Conservation (phyloP, 805 yeast genomes). For the Candida coleopterorum region DNA sequence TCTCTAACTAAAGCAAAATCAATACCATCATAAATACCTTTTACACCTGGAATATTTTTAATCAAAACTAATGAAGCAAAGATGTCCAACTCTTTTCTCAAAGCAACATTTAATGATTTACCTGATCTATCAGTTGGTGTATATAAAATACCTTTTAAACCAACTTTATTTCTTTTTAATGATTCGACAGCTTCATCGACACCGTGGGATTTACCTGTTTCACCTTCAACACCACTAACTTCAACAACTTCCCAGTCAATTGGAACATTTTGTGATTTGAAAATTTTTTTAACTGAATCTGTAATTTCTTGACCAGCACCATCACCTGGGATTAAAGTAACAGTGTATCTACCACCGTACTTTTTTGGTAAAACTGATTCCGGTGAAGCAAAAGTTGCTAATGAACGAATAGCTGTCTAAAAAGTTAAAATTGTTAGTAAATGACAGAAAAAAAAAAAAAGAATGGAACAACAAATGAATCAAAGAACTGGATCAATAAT, state of each 20-base stretch:
- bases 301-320: slow-evolving; percentile 97
- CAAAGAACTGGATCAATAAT: no score
- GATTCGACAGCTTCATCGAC: slow-evolving; percentile 85
- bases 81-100: slow-evolving; percentile 93
- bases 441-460: no score
- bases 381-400: slow-evolving; percentile 57
- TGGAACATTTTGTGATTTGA: slow-evolving; percentile 83
- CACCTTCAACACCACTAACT: slow-evolving; percentile 39
- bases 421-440: slow-evolving; percentile 21
- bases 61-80: slow-evolving; percentile 93
- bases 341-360: slow-evolving; percentile 92
- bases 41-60: slow-evolving; percentile 91
- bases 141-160: slow-evolving; percentile 92
- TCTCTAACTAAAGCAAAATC: slow-evolving; percentile 96
- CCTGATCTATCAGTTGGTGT: slow-evolving; percentile 77
- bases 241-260: slow-evolving; percentile 78
- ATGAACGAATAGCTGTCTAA: slow-evolving; percentile 33
- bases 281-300: slow-evolving; percentile 86
- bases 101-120: slow-evolving; percentile 89
- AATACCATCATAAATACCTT: slow-evolving; percentile 81
- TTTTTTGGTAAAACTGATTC: slow-evolving; percentile 75
- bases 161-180: slow-evolving; percentile 92
- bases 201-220: slow-evolving; percentile 51
- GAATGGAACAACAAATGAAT: no score
- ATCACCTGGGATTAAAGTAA: slow-evolving; percentile 95